Conservation (phyloP, 192 early-diverging fungal genomes). For the Backusella australiensis region DNA sequence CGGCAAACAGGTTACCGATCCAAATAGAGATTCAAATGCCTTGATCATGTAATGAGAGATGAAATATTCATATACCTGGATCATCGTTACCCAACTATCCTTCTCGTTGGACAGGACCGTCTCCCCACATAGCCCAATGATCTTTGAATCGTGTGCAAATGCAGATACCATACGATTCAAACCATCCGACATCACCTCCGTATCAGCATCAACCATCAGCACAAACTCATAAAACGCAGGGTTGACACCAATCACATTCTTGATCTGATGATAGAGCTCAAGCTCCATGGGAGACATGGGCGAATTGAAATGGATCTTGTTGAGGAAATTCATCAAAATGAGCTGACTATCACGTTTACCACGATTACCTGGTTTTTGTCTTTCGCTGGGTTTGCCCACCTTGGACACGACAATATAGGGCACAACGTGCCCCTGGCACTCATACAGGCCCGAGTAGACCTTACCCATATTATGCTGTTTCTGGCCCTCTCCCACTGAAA, state of each 20-base stretch:
- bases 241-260: constrained; percentile 84
- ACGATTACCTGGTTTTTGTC: constrained; percentile 72
- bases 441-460: constrained; percentile 78
- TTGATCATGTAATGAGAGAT: constrained; percentile 95
- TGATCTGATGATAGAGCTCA: constrained; percentile 81
- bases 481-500: constrained; percentile 71
- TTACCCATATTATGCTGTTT: constrained; percentile 78
- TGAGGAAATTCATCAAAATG: constrained; percentile 78
- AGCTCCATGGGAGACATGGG: constrained; percentile 78
- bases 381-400: constrained; percentile 68
- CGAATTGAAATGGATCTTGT: constrained; percentile 72
- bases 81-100: constrained; percentile 93
- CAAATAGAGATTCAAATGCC: constrained; percentile 96
- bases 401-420: constrained; percentile 84
- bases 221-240: constrained; percentile 78
- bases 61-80: constrained; percentile 99
- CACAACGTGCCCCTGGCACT: constrained; percentile 67
- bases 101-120: constrained; percentile 90
- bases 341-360: constrained; percentile 89
- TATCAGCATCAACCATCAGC: constrained; percentile 80
- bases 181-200: constrained; percentile 77
- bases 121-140: constrained; percentile 95
- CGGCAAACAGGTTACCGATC: constrained; percentile 94
- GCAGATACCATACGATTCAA: constrained; percentile 84
- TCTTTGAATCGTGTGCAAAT: constrained; percentile 68